phyloP scores from a whole-genome alignment of 768 basidiomycete genomes.

The Pleurotus platypus region DNA sequence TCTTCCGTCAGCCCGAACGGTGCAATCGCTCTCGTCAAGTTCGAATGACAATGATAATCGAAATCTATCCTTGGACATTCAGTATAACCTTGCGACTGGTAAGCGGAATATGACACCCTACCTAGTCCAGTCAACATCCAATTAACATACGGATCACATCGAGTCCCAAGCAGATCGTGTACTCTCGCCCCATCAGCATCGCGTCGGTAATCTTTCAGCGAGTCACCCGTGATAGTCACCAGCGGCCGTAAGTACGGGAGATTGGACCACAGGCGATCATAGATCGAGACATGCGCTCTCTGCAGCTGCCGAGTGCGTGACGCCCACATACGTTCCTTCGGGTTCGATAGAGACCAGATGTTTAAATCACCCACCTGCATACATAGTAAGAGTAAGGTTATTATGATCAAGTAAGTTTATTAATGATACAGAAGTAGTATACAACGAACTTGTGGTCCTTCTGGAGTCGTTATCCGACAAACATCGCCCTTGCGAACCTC shows the following conservation, averaged over 20 bases:
- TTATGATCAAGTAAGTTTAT: constrained; percentile 1
- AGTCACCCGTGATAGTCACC: constrained; percentile 16
- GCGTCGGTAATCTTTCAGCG: constrained; percentile 15
- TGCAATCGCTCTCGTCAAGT: constrained; percentile 16
- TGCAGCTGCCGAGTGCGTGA: constrained; percentile 19
- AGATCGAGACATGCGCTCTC: constrained; percentile 17
- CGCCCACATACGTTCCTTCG: constrained; percentile 17
- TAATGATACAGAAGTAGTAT: constrained; percentile 1
- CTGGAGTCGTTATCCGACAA: constrained; percentile 16
- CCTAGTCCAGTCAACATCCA: constrained; percentile 8
- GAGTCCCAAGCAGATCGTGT: constrained; percentile 20
- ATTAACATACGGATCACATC: constrained; percentile 21
- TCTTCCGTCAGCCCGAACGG: constrained; percentile 18
- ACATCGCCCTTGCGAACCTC: constrained; percentile 15
- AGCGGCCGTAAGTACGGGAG: constrained; percentile 19
- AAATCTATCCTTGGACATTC: constrained; percentile 6
- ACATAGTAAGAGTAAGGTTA: no score
- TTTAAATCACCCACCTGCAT: constrained; percentile 15
- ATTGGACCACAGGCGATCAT: constrained; percentile 21
- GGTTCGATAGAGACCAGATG: constrained; percentile 15
- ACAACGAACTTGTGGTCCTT: constrained; percentile 17
- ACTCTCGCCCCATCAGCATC: constrained; percentile 18
- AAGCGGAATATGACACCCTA: no score
- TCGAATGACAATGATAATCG: constrained; percentile 20
- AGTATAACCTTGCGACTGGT: background rate